Evolutionary conservation across 2,329 filamentous ascomycete species (phyloP).

Genomic region (Colletotrichum acutatum): DNA sequence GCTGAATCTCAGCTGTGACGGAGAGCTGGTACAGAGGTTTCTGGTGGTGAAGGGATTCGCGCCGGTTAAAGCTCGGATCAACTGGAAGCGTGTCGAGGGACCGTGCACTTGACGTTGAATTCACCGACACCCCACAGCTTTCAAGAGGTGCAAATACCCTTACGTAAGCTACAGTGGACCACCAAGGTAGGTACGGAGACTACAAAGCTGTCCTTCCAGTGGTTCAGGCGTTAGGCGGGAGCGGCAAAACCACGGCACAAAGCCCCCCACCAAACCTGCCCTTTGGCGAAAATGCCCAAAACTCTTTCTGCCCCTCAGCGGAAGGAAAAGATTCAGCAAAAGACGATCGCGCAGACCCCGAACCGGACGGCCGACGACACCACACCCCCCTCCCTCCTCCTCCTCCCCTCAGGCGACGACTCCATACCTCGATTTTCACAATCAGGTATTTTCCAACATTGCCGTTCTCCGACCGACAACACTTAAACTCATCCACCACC

Average conservation of each 20-base stretch:
- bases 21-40: slow-evolving; percentile 23
- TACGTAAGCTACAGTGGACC: background rate
- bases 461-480: background rate
- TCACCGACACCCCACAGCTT: background rate
- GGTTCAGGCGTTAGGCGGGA: slow-evolving; percentile 18
- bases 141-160: background rate
- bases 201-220: background rate
- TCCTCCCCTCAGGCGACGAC: slow-evolving; percentile 10
- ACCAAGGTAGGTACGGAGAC: background rate
- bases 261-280: slow-evolving; percentile 36
- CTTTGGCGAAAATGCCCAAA: slow-evolving; percentile 38
- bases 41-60: slow-evolving; percentile 23
- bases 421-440: slow-evolving; percentile 28
- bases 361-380: slow-evolving; percentile 15
- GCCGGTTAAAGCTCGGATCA: slow-evolving; percentile 34
- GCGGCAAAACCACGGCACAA: slow-evolving; percentile 35
- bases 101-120: background rate
- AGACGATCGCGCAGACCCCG: slow-evolving; percentile 29
- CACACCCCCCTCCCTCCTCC: background rate
- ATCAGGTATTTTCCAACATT: slow-evolving; percentile 39
- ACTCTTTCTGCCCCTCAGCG: slow-evolving; percentile 37
- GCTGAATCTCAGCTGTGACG: background rate
- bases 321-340: slow-evolving; percentile 26
- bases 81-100: background rate
- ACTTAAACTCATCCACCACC: background rate